Percentiles rank a stretch among this genome's conserved stretches.
These are phyloP conservation scores for Effrenium voratum DNA, from an alignment of 73 alveolate genomes.

Conservation along the genomic window DNA sequence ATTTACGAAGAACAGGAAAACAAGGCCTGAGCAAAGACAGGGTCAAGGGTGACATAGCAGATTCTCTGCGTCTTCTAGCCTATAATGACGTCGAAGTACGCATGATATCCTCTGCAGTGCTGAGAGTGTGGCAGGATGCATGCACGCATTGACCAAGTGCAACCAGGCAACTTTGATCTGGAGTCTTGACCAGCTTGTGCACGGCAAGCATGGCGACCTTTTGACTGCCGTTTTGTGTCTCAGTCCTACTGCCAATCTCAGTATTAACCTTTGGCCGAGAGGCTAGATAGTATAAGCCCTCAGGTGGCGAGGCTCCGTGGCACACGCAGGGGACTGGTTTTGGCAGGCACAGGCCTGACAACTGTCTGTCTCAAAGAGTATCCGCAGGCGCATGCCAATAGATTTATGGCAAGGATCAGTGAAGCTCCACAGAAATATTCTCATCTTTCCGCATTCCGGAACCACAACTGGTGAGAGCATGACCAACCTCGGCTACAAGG, in stretches of 20 bases:
- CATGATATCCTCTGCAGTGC: slow-evolving; percentile 54
- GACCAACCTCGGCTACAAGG: slow-evolving; percentile 13
- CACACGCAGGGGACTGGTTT: background rate
- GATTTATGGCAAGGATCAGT: background rate
- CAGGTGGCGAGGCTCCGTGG: background rate
- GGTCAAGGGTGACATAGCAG: background rate
- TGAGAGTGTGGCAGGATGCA: background rate
- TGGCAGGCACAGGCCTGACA: background rate
- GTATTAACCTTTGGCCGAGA: background rate
- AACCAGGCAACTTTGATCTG: slow-evolving; percentile 42
- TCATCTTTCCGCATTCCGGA: slow-evolving; percentile 79
- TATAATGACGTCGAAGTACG: slow-evolving; percentile 64
- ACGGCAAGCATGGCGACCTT: slow-evolving; percentile 80
- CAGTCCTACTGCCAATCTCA: background rate
- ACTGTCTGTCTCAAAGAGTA: background rate
- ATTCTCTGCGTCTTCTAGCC: background rate
- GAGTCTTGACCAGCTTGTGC: slow-evolving; percentile 51
- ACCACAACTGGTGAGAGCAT: slow-evolving; percentile 72
- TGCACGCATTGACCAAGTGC: background rate
- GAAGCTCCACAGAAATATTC: slow-evolving; percentile 39
- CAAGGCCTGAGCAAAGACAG: background rate
- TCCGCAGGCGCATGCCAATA: background rate
- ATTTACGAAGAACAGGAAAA: slow-evolving; percentile 48
- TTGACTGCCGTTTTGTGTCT: background rate
- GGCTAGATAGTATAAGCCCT: slow-evolving; percentile 66